Evolutionary conservation across 257 asterid species (phyloP).

Genomic region (Lavandula angustifolia): DNA sequence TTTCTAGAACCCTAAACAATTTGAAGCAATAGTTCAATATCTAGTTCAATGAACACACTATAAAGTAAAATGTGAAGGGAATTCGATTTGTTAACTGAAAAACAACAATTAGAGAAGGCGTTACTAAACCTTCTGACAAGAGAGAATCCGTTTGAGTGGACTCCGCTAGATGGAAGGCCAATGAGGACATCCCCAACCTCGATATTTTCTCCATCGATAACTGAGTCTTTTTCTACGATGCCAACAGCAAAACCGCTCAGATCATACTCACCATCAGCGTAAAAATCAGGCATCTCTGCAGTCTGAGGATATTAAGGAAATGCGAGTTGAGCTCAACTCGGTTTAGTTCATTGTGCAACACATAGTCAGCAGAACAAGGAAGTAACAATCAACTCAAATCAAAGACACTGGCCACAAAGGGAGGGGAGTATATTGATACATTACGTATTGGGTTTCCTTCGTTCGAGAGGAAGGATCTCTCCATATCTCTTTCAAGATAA

Average conservation of each 20-base stretch:
- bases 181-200: slow-evolving; percentile 72
- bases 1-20: slow-evolving; percentile 63
- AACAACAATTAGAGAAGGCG: too few species aligned
- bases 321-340: background rate
- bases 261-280: slow-evolving; percentile 91
- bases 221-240: slow-evolving; percentile 68
- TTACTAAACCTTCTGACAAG: slow-evolving; percentile 74
- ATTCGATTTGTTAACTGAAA: background rate
- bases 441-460: too few species aligned
- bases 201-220: slow-evolving; percentile 79
- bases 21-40: too few species aligned
- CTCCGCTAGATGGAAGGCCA: slow-evolving; percentile 97
- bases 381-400: too few species aligned
- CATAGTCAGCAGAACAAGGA: too few species aligned
- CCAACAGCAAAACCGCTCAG: slow-evolving; percentile 97
- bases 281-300: slow-evolving; percentile 98
- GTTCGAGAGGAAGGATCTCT: background rate
- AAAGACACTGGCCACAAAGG: too few species aligned
- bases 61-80: too few species aligned
- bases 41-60: too few species aligned
- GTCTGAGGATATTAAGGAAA: slow-evolving; percentile 56
- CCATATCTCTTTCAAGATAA: too few species aligned
- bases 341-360: too few species aligned
- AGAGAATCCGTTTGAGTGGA: slow-evolving; percentile 91
- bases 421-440: too few species aligned